These are phyloP conservation scores for Phytophthora palmivora DNA, from an alignment of 352 stramenopile species.

Conservation along the genomic window DNA sequence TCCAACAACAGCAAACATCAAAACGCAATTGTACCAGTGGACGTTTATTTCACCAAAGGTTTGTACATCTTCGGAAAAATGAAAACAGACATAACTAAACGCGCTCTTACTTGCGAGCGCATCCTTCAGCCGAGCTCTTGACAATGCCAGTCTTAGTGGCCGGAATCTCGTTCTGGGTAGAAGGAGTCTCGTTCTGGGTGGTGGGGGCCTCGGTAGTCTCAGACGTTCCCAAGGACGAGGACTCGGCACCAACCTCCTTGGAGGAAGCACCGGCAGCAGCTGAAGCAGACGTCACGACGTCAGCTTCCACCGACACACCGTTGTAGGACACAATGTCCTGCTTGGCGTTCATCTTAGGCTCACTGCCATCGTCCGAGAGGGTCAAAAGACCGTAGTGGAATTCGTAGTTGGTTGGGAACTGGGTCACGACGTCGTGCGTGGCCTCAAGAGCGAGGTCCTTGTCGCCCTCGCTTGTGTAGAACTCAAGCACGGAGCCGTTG, in stretches of 20 bases:
- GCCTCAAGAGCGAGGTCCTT: constrained; percentile 5
- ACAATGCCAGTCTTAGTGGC: constrained; percentile 19
- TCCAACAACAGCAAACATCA: neutral
- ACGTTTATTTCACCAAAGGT: constrained; percentile 21
- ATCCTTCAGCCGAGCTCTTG: constrained; percentile 11
- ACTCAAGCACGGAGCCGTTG: constrained; percentile 2
- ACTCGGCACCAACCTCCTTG: constrained; percentile 3
- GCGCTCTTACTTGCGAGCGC: constrained; percentile 15
- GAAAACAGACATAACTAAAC: constrained; percentile 9
- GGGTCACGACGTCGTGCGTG: constrained; percentile 3
- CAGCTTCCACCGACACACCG: constrained; percentile 18
- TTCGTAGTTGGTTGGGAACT: neutral
- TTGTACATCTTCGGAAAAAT: constrained; percentile 6
- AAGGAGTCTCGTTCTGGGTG: no score
- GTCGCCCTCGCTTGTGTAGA: constrained; percentile 16
- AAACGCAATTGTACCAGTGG: constrained; percentile 8
- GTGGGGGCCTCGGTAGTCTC: constrained; percentile 3
- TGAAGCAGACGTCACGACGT: constrained; percentile 9
- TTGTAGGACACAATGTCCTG: constrained; percentile 28
- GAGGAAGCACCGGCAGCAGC: constrained; percentile 2
- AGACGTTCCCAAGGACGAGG: neutral
- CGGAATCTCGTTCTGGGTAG: neutral
- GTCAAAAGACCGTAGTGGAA: constrained; percentile 21
- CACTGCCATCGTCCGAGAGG: constrained; percentile 13
- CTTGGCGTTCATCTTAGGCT: constrained; percentile 23